These are phyloP conservation scores for Viola odorata DNA, from an alignment of 345 rosid genomes.

Conservation along the genomic window DNA sequence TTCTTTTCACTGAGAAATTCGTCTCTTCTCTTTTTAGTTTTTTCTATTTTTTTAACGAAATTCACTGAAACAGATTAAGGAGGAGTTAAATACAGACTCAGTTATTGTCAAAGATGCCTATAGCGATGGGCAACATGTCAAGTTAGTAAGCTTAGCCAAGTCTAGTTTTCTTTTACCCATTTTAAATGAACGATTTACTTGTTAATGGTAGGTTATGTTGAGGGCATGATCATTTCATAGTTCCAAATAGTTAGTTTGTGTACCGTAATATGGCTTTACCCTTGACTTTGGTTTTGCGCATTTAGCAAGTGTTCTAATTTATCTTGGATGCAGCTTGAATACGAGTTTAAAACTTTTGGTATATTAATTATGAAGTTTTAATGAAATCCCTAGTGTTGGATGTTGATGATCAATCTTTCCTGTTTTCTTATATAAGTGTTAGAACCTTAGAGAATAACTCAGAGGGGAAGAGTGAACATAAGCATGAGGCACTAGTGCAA, in stretches of 20 bases:
- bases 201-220: too few relatives aligned
- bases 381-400: too few relatives aligned
- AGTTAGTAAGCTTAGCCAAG: conserved; percentile 31
- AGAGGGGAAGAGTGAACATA: too few relatives aligned
- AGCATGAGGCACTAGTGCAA: too few relatives aligned
- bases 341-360: too few relatives aligned
- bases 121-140: conserved; percentile 96
- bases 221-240: background rate
- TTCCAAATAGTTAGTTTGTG: background rate
- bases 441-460: too few relatives aligned
- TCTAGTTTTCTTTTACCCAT: background rate
- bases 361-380: too few relatives aligned
- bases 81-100: conserved; percentile 68
- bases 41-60: background rate
- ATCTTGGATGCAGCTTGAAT: too few relatives aligned
- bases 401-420: too few relatives aligned
- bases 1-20: background rate
- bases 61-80: conserved; percentile 55
- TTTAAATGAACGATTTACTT: background rate
- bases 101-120: conserved; percentile 78
- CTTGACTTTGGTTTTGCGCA: too few relatives aligned
- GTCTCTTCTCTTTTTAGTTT: background rate
- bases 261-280: background rate
- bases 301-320: too few relatives aligned
- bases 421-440: too few relatives aligned